These are phyloP conservation scores for Chenopodium album DNA, from an alignment of 148 eudicot species.

Conservation along the genomic window DNA sequence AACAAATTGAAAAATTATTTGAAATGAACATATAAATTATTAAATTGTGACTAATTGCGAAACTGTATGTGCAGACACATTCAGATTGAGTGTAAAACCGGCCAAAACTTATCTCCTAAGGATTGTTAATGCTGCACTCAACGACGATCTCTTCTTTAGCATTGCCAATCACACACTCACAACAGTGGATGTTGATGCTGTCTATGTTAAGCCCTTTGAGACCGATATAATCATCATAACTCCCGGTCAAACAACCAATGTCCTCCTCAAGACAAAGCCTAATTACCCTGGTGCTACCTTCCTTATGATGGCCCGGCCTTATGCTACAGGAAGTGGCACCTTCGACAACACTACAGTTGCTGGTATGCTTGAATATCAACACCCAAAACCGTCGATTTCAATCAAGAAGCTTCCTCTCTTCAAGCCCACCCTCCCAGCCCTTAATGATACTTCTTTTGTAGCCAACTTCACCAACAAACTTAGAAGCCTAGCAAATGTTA, in stretches of 20 bases:
- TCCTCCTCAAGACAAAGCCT: constrained; percentile 41
- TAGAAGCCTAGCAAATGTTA: constrained; percentile 46
- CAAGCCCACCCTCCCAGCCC: constrained; percentile 52
- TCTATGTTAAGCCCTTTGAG: constrained; percentile 48
- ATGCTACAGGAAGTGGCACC: constrained; percentile 44
- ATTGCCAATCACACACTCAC: constrained; percentile 54
- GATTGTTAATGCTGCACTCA: constrained; percentile 55
- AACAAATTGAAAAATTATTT: background rate
- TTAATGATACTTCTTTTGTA: constrained; percentile 54
- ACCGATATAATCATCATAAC: constrained; percentile 41
- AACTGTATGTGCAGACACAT: constrained; percentile 34
- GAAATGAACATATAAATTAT: background rate
- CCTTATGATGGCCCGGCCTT: constrained; percentile 48
- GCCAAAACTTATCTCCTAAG: constrained; percentile 49
- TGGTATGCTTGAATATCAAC: constrained; percentile 49
- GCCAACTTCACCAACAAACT: constrained; percentile 43
- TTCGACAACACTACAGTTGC: constrained; percentile 56
- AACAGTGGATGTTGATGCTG: constrained; percentile 49
- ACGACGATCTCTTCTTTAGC: constrained; percentile 54
- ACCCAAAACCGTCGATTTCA: constrained; percentile 19
- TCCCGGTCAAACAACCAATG: constrained; percentile 56
- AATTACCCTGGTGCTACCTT: constrained; percentile 31
- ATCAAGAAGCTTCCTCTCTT: constrained; percentile 45
- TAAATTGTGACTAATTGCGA: background rate
- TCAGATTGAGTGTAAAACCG: constrained; percentile 43